Conservation (phyloP, 495 filamentous ascomycete species). For the Elasticomyces elasticus region DNA sequence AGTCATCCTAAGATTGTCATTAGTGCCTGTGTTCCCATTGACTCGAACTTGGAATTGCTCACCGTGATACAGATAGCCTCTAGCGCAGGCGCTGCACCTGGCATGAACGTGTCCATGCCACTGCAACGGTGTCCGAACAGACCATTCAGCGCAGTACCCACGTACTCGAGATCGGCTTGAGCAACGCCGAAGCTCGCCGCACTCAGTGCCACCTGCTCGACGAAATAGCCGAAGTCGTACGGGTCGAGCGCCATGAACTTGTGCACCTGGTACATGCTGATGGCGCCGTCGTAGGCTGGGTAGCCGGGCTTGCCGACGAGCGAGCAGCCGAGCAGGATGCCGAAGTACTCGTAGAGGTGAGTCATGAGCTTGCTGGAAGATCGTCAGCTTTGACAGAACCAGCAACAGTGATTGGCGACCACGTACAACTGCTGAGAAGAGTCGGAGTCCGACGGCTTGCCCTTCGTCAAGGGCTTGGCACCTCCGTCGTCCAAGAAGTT, state of each 20-base stretch:
- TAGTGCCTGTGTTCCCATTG: neutral
- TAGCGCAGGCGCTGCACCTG: neutral
- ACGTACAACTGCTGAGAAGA: slow-evolving; percentile 44
- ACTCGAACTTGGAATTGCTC: neutral
- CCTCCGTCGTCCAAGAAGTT: slow-evolving; percentile 51
- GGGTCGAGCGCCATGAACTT: slow-evolving; percentile 46
- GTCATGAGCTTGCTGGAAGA: slow-evolving; percentile 40
- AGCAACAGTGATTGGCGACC: neutral
- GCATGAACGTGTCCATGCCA: slow-evolving; percentile 27
- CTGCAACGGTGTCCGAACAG: slow-evolving; percentile 40
- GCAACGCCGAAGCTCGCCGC: slow-evolving; percentile 45
- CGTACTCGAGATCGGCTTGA: slow-evolving; percentile 29
- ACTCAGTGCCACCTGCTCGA: slow-evolving; percentile 42
- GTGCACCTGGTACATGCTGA: slow-evolving; percentile 41
- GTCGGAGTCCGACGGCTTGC: slow-evolving; percentile 38
- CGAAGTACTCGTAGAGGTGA: slow-evolving; percentile 49
- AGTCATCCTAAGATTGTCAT: neutral
- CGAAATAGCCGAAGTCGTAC: slow-evolving; percentile 43
- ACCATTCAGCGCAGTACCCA: slow-evolving; percentile 33
- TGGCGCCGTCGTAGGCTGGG: slow-evolving; percentile 36
- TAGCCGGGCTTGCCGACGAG: slow-evolving; percentile 35
- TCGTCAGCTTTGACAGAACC: neutral
- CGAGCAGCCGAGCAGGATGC: slow-evolving; percentile 42
- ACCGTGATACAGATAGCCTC: slow-evolving; percentile 20
- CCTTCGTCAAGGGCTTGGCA: slow-evolving; percentile 39